Percentiles rank a stretch among this genome's conserved stretches.
phyloP scores from a whole-genome alignment of 2,329 filamentous ascomycete species.

The Rutstroemia sp. region DNA sequence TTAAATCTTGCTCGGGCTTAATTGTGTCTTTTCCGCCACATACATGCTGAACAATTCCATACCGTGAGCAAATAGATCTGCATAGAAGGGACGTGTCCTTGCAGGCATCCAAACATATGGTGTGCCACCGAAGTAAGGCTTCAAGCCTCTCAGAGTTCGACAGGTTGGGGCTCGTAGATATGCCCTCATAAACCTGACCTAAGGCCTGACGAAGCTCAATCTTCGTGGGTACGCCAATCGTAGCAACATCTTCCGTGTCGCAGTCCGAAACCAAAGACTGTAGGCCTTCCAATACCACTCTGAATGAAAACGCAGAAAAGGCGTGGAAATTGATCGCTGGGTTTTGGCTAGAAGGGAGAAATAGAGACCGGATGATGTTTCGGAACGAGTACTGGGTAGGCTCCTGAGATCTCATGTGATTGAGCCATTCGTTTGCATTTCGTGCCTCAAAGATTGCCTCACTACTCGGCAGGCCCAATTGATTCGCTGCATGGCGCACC shows the following conservation, averaged over 20 bases:
- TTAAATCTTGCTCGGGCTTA: constrained; percentile 30
- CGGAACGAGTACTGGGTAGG: constrained; percentile 33
- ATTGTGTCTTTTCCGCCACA: constrained; percentile 28
- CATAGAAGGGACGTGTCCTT: constrained; percentile 35
- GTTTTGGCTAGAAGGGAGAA: constrained; percentile 27
- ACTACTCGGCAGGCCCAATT: constrained; percentile 33
- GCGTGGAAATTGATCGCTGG: constrained; percentile 21
- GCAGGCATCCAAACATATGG: constrained; percentile 36
- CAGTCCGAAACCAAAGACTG: constrained; percentile 36
- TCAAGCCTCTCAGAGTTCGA: constrained; percentile 32
- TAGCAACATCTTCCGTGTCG: constrained; percentile 31
- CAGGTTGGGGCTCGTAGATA: constrained; percentile 30
- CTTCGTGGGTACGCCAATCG: constrained; percentile 34
- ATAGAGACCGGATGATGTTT: constrained; percentile 34
- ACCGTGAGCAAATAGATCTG: constrained; percentile 33
- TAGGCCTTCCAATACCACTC: constrained; percentile 37
- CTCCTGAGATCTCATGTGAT: constrained; percentile 29
- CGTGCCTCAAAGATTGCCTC: constrained; percentile 35
- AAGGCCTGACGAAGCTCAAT: constrained; percentile 34
- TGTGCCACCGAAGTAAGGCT: constrained; percentile 37
- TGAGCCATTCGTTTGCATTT: constrained; percentile 35
- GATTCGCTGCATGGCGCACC: constrained; percentile 36
- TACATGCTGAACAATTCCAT: constrained; percentile 34
- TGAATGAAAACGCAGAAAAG: constrained; percentile 35
- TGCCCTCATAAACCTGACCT: constrained; percentile 33